A percentile compares a stretch with the other conserved stretches of the same genome.
These are phyloP conservation scores for Prunella vulgaris DNA, from an alignment of 257 asterid species.

Conservation along the genomic window DNA sequence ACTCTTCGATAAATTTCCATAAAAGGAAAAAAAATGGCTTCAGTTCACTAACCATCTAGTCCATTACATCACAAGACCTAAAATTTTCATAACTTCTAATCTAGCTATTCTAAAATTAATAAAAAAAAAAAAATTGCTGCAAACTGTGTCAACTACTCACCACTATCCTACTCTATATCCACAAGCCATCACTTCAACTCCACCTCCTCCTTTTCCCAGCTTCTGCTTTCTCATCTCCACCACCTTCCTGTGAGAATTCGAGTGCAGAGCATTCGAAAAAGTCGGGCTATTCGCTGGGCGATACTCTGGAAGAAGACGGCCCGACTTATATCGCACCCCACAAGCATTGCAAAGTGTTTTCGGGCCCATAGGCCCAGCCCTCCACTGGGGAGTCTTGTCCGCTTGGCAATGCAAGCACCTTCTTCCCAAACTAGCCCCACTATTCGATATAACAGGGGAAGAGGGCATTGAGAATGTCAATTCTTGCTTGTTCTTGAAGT, in stretches of 20 bases:
- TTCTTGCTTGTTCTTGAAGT: constrained; percentile 33
- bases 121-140: neutral
- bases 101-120: constrained; percentile 40
- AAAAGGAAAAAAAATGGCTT: constrained; percentile 24
- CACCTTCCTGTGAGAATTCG: constrained; percentile 83
- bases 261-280: constrained; percentile 52
- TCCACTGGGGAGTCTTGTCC: constrained; percentile 90
- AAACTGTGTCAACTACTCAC: constrained; percentile 30
- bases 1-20: constrained; percentile 35
- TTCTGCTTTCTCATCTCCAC: constrained; percentile 83
- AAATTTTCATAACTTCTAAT: constrained; percentile 30
- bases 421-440: constrained; percentile 45
- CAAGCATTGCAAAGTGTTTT: constrained; percentile 89
- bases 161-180: constrained; percentile 60
- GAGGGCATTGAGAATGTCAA: constrained; percentile 22
- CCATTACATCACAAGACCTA: constrained; percentile 37
- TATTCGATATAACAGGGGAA: constrained; percentile 8
- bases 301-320: constrained; percentile 85
- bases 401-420: constrained; percentile 76
- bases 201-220: constrained; percentile 30
- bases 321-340: constrained; percentile 85
- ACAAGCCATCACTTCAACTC: constrained; percentile 32
- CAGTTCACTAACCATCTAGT: constrained; percentile 32
- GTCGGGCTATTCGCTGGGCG: constrained; percentile 89
- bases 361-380: constrained; percentile 87